Base-by-base conservation (phyloP, 1,139 yeast genomes). In the Torulaspora globosa region DNA sequence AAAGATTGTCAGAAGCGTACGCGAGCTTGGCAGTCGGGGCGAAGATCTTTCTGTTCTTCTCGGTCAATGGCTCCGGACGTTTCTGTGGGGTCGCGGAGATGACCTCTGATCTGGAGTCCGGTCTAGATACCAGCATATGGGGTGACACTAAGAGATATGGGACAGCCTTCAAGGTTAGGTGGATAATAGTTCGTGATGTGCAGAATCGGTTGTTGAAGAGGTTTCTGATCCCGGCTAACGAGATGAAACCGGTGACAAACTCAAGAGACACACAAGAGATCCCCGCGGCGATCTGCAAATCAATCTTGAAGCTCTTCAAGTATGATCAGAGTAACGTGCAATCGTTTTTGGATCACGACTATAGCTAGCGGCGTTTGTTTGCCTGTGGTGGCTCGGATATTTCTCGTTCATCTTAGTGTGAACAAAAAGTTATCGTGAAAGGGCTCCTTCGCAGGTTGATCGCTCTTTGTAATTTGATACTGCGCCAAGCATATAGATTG, bases 21-120 rank as follows among this genome's bases (percentile, higher is more conserved):
- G 53, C 48, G 5, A 28, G 49, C 44, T 68, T 46, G 49, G 36
- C 50, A 11, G 46, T 45, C 39, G 63, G 52, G 29, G 57, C 51
- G 14, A 54, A 60, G 43, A 62, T 80, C 0, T 76, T 70, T 50
- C 59, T 80, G 15, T 72, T 79, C 51, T 80, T 78, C 57, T 79
- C 80, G 61, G 83, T 79, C 2, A 79, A 79, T 57, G 73, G 75
- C 0, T 76, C 82, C 23, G 82, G 84, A 0, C 73, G 71, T 51
- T 80, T 80, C 56, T 78, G 83, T 60, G 85, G 84, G 0, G 70
- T 79, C n/a, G 81, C 82, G 1, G 77, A 75, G 55, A 78, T 80
- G 83, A 64, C 60, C 5, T 64, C 70, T 8, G 60, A 62, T 26
- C 57, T 78, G 19, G 44, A 49, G 27, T 72, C 70, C 47, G 71